Evolutionary conservation across 495 filamentous ascomycete genomes (phyloP), one percentile per base, ranked within the genome.

Genomic region (Ascodesmis nigricans): DNA sequence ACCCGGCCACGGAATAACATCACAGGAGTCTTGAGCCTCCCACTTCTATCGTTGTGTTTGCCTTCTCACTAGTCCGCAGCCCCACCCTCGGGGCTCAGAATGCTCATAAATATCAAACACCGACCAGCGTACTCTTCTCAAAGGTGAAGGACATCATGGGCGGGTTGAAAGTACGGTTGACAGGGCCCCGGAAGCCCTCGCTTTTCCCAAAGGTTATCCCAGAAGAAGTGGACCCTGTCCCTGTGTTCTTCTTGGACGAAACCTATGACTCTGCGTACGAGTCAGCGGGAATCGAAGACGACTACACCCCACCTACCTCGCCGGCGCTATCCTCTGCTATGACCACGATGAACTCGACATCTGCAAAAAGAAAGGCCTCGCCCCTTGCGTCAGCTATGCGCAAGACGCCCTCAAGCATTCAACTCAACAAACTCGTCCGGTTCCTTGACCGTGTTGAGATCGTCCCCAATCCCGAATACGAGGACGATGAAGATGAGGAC

Each of bases 361-460:
- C 8, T 19, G 21, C 18, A 19, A 15, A 20, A 15, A 10, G 28
- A 5, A 15, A 11, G 11, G n/a, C 6, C 6, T 5, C 28, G 13
- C 11, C 33, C 6, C 4, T 30, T 10, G 30, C 24, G 4, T 37
- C 35, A 11, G 35, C 35, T 4, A 17, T 37, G 9, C 24, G 26
- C 13, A 47, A 50, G 31, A 33, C 48, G 22, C 38, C 43, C 5
- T 29, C 45, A 18, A 45, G 23, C 30, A 32, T 33, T 10, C 44
- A 36, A 27, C 17, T 51, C 10, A 52, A 52, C 37, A 52, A 52
- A 25, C 27, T 52, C 13, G 48, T 52, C 27, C 39, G 47, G 20
- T 52, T 52, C 27, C 30, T 52, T 13, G 47, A 52, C 21, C 38
- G 44, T 29, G 47, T 51, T 11, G 48, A 52, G 37, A 35, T 52